Base-by-base conservation (phyloP, 176 grass and related monocot genomes). In the Oryza nivara region DNA sequence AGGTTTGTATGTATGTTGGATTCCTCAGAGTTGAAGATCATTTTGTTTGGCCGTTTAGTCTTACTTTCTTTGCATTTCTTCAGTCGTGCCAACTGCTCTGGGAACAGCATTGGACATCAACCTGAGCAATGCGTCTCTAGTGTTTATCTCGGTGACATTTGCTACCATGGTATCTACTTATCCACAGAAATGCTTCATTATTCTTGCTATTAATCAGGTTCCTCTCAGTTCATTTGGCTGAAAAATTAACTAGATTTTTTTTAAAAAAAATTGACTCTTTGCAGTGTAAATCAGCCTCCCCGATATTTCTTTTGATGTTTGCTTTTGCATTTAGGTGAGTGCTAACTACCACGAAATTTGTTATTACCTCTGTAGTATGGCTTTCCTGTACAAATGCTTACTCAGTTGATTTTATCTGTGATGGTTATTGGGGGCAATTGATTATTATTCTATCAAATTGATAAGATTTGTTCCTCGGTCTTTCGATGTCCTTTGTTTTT, bases 241-340 rank as follows among this genome's bases (percentile, higher is more conserved):
- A 71, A 6, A 73, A 26, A 19, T 78, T 76, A 46, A 81, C 68
- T 67, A 67, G 49, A 64, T 74, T 87, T 70, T 70, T 47, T 38
- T 38, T 4, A 11, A n/a, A 23, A 23, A 23, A 23, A 38, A 66
- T 20, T 28, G 9, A 78, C 89, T 64, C 79, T 88, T 64, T 92
- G 86, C 93, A 99, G 97, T 99, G 97, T 89, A 99, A 99, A 99
- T 99, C 97, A 65, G 97, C 93, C 41, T 92, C 97, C 8, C 97
- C 97, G 4, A 92, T 99, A 72, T 99, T 99, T 73, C 97, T 99
- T 73, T 84, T 99, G 83, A 58, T 99, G 43, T 99, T 99, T 58
- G 97, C 97, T 67, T 99, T 99, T 86, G 93, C 93, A 86, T 99
- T 99, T 83, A 94, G 97, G 97, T 96, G 88, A 94, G 79, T 81